Evolutionary conservation across 176 grass and related monocot genomes (phyloP).

Genomic region (Melocanna baccifera): DNA sequence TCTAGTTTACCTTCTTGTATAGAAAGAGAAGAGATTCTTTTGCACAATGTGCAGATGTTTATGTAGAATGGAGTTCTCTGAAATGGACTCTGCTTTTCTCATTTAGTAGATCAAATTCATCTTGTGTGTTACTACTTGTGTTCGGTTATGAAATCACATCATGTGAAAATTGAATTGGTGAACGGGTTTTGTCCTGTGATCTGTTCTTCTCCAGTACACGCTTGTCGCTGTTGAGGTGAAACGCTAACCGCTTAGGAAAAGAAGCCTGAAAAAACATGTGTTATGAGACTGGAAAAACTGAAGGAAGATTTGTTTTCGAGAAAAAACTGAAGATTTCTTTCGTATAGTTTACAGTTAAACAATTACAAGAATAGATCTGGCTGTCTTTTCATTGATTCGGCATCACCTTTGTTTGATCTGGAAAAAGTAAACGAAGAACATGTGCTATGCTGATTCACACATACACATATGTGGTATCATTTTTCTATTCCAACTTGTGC

Average conservation of each 20-base stretch:
- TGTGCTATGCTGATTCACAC: slow-evolving; percentile 31
- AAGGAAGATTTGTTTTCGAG: slow-evolving; percentile 3
- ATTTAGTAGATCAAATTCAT: not conserved
- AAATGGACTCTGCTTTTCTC: not conserved
- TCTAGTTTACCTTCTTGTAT: slow-evolving; percentile 42
- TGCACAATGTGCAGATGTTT: not conserved
- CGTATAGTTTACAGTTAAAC: slow-evolving; percentile 8
- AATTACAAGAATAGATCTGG: slow-evolving; percentile 31
- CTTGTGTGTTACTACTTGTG: not conserved
- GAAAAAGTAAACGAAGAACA: slow-evolving; percentile 44
- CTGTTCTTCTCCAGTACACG: slow-evolving; percentile 22
- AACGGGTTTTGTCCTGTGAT: slow-evolving; percentile 17
- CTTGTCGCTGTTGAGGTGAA: slow-evolving; percentile 19
- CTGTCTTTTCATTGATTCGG: slow-evolving; percentile 37
- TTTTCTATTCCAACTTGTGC: slow-evolving; percentile 34
- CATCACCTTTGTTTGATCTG: slow-evolving; percentile 37
- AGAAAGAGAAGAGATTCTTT: slow-evolving; percentile 32
- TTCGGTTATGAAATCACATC: not conserved
- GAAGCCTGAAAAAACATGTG: slow-evolving; percentile 30
- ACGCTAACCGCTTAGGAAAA: not conserved
- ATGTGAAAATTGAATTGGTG: not conserved
- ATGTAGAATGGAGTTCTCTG: not conserved
- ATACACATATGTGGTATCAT: not conserved
- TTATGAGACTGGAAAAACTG: not conserved
- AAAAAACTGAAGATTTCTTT: slow-evolving; percentile 22